Evolutionary conservation across 2,329 filamentous ascomycete species (phyloP).

Genomic region (Plenodomus tracheiphilus): DNA sequence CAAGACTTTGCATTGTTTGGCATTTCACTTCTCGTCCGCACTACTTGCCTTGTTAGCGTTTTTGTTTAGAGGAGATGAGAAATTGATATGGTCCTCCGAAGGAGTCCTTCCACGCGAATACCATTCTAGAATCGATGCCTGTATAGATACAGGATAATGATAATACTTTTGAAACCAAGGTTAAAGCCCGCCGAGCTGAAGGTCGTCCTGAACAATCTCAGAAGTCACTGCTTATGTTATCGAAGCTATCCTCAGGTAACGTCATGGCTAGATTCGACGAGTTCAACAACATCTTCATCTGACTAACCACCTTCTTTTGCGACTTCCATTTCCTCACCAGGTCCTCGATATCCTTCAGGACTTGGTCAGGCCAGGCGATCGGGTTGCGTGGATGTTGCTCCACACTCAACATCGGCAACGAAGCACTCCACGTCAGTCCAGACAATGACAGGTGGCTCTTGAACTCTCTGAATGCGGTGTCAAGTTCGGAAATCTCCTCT

Average conservation of each 20-base stretch:
- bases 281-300: constrained; percentile 19
- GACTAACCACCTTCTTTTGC: constrained; percentile 20
- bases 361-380: constrained; percentile 28
- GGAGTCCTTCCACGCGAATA: neutral
- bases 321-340: constrained; percentile 27
- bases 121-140: neutral
- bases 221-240: constrained; percentile 20
- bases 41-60: neutral
- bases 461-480: constrained; percentile 13
- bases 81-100: neutral
- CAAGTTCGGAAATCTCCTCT: constrained; percentile 8
- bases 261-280: constrained; percentile 23
- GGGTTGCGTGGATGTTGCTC: constrained; percentile 18
- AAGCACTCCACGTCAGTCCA: constrained; percentile 2
- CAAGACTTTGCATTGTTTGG: neutral
- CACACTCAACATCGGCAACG: neutral
- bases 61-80: neutral
- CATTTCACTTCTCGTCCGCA: neutral
- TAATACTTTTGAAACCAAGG: neutral
- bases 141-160: neutral
- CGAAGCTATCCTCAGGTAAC: constrained; percentile 33
- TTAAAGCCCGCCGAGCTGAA: neutral
- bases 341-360: constrained; percentile 10
- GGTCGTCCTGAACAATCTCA: neutral
- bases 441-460: constrained; percentile 18